Evolutionary conservation across 2,329 filamentous ascomycete genomes (phyloP), one percentile per base, ranked within the genome.

Genomic region (Teratosphaeriaceae sp.): DNA sequence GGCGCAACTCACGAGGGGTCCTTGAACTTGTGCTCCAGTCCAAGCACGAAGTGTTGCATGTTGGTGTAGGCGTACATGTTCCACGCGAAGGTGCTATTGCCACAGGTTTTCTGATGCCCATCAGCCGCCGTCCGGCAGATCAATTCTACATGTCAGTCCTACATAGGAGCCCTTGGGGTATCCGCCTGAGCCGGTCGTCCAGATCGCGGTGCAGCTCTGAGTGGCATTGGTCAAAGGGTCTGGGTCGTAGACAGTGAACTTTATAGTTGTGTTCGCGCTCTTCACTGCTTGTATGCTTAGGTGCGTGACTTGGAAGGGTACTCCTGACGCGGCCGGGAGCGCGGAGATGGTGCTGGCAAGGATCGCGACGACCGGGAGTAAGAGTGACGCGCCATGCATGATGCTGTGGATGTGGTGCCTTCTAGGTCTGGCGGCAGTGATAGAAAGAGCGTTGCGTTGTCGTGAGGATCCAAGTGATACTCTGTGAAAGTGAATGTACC

Each of bases 171-270:
- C 52, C 16, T 45, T 11, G 2, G 57, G 55, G 40, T 50, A 60
- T 43, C 44, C 49, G 15, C 23, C 30, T 11, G 52, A 45, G 26
- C 24, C 39, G 13, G 48, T 49, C 3, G 20, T 26, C 59, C 59
- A 62, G 9, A 43, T 26, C 12, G 44, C 53, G 6, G 36, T 41
- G 51, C 59, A 62, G 19, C 34, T 42, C 18, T 47, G 40, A n/a
- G 46, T 55, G 12, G 41, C 44, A 23, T 58, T 56, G 36, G 54
- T 47, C 7, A 60, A 49, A 19, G 56, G 52, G 34, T 58, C 52
- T 18, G 58, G 57, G 44, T 62, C 51, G 45, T 56, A 46, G 35
- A 60, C 47, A 15, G 39, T 50, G 44, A 41, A 41, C 15, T 46
- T 44, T 27, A 57, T 35, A 7, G 38, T 42, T 27, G 54, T 40